phyloP scores from a whole-genome alignment of 2,329 filamentous ascomycete genomes.

The Herpotrichia juniperi region DNA sequence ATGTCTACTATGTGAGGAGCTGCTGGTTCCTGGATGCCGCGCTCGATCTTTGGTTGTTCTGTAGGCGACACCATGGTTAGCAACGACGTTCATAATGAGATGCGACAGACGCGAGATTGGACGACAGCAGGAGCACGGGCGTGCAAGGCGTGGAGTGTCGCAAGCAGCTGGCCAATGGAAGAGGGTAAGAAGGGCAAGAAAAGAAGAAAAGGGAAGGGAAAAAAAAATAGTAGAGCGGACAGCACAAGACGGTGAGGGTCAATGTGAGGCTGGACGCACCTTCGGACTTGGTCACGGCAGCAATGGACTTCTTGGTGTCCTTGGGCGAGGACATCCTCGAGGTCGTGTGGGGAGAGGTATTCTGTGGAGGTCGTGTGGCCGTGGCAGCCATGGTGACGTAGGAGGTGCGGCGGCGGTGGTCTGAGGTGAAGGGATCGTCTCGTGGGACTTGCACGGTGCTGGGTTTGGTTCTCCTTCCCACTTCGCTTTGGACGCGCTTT shows the following conservation, averaged over 20 bases:
- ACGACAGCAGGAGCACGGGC: neutral
- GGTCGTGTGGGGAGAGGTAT: constrained; percentile 39
- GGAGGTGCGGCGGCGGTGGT: constrained; percentile 21
- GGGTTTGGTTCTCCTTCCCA: constrained; percentile 24
- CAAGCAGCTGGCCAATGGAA: neutral
- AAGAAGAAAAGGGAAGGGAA: neutral
- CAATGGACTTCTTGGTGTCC: constrained; percentile 42
- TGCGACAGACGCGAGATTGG: neutral
- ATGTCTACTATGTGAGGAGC: constrained; percentile 28
- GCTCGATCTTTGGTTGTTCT: constrained; percentile 35
- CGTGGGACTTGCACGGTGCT: constrained; percentile 27
- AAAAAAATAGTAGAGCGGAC: no score
- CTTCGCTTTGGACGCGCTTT: constrained; percentile 23
- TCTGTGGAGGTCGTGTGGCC: constrained; percentile 40
- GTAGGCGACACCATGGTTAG: constrained; percentile 11
- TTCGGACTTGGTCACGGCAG: constrained; percentile 39
- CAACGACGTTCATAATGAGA: constrained; percentile 5
- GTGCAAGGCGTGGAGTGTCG: neutral
- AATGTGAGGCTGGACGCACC: constrained; percentile 30
- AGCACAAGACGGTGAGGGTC: neutral
- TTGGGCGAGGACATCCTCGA: constrained; percentile 48
- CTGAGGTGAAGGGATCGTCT: constrained; percentile 32
- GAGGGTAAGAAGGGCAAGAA: neutral
- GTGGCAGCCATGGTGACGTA: constrained; percentile 47
- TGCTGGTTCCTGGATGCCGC: constrained; percentile 26